These are phyloP conservation scores for Ciborinia camelliae DNA, from an alignment of 2,329 filamentous ascomycete genomes.

Conservation along the genomic window DNA sequence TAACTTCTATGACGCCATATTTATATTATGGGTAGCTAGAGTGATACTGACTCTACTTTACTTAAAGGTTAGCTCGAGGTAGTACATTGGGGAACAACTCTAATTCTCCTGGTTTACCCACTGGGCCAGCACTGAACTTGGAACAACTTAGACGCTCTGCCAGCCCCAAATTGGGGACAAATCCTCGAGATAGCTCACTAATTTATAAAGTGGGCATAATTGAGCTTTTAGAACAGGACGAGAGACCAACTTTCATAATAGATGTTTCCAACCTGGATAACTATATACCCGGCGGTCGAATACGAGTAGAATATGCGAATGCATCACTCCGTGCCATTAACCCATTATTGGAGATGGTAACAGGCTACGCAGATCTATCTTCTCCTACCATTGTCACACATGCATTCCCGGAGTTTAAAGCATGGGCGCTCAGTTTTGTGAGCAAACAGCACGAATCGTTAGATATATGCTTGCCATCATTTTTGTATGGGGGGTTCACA, in stretches of 20 bases:
- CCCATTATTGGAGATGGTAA: slow-evolving; percentile 32
- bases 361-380: slow-evolving; percentile 30
- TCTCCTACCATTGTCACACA: slow-evolving; percentile 39
- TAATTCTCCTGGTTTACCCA: slow-evolving; percentile 43
- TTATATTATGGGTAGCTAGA: neutral
- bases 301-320: slow-evolving; percentile 68
- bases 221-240: slow-evolving; percentile 73
- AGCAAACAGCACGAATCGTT: slow-evolving; percentile 50
- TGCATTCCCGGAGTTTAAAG: slow-evolving; percentile 62
- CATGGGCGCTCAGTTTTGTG: slow-evolving; percentile 61
- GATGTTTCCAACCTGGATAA: slow-evolving; percentile 61
- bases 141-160: neutral
- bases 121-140: neutral
- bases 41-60: slow-evolving; percentile 1
- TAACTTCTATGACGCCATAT: neutral
- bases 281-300: slow-evolving; percentile 46
- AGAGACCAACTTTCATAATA: slow-evolving; percentile 72
- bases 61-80: slow-evolving; percentile 8
- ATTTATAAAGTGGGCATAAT: slow-evolving; percentile 64
- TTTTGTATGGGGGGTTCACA: slow-evolving; percentile 59
- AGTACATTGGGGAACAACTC: slow-evolving; percentile 45
- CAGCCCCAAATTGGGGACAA: neutral
- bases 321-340: slow-evolving; percentile 54
- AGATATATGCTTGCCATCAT: slow-evolving; percentile 52
- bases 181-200: slow-evolving; percentile 49